phyloP scores from a whole-genome alignment of 805 yeast species.

The Cyberlindnera nakhonratchasimensis region DNA sequence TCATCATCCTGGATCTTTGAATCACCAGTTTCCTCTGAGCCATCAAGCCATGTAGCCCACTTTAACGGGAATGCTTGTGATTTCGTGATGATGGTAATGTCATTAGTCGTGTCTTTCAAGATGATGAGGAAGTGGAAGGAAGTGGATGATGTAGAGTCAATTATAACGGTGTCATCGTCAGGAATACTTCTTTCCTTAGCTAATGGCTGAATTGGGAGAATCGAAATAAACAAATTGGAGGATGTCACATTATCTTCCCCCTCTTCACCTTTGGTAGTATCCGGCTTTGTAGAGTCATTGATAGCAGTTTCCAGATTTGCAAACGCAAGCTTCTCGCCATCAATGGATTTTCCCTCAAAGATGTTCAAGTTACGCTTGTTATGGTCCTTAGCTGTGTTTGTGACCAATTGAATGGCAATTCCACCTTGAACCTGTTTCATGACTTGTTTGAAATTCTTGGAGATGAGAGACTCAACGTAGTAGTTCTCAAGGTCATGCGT shows the following conservation, averaged over 20 bases:
- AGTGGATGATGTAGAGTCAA: constrained; percentile 37
- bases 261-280: constrained; percentile 19
- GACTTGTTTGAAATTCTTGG: constrained; percentile 55
- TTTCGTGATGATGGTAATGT: constrained; percentile 65
- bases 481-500: constrained; percentile 66
- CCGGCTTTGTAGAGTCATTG: constrained; percentile 36
- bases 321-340: constrained; percentile 83
- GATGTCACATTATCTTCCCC: constrained; percentile 23
- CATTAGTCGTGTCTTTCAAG: constrained; percentile 75
- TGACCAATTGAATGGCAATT: constrained; percentile 52
- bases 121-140: constrained; percentile 75
- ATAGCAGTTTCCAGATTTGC: constrained; percentile 84
- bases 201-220: constrained; percentile 52
- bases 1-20: constrained; percentile 36
- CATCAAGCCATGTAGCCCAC: constrained; percentile 91
- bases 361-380: constrained; percentile 50
- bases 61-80: constrained; percentile 88
- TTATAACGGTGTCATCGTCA: constrained; percentile 32
- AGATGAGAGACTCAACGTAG: constrained; percentile 45
- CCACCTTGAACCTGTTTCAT: constrained; percentile 79
- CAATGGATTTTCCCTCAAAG: constrained; percentile 71
- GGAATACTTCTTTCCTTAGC: constrained; percentile 23
- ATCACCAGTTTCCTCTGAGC: constrained; percentile 21
- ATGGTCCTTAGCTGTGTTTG: constrained; percentile 23
- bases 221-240: constrained; percentile 68